These are phyloP conservation scores for Jacaranda mimosifolia DNA, from an alignment of 257 asterid genomes.

Conservation along the genomic window DNA sequence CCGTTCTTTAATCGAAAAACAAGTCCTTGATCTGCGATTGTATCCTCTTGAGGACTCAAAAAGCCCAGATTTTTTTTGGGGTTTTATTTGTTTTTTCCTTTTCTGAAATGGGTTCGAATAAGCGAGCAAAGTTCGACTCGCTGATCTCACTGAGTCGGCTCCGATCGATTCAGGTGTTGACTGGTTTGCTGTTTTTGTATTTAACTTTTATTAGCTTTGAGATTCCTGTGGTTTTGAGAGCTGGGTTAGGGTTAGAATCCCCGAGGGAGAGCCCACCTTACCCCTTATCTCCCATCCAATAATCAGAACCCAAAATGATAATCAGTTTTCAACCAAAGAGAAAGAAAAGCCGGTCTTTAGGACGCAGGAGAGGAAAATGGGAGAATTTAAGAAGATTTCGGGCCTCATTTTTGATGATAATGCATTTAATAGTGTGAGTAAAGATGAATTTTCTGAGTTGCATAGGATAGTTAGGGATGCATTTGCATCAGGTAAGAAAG, in stretches of 20 bases:
- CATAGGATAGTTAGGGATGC: constrained; percentile 79
- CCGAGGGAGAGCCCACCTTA: constrained; percentile 48
- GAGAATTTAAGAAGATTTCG: constrained; percentile 64
- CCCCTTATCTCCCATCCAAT: constrained; percentile 49
- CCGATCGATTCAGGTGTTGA: constrained; percentile 80
- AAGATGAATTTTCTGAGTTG: constrained; percentile 74
- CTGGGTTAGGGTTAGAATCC: constrained; percentile 70
- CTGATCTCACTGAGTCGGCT: constrained; percentile 76
- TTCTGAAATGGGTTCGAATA: constrained; percentile 54
- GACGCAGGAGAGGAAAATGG: constrained; percentile 48
- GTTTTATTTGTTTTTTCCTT: constrained; percentile 22
- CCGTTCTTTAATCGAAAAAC: constrained; percentile 9
- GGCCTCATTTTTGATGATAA: constrained; percentile 68
- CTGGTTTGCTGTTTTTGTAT: constrained; percentile 76
- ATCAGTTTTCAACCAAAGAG: constrained; percentile 48
- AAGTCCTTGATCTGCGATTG: constrained; percentile 38
- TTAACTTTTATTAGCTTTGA: constrained; percentile 69
- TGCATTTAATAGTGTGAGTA: constrained; percentile 59
- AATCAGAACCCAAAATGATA: constrained; percentile 42
- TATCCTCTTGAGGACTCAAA: constrained; percentile 7
- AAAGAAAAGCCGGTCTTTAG: constrained; percentile 42
- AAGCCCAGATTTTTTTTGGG: constrained; percentile 16
- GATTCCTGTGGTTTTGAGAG: constrained; percentile 81
- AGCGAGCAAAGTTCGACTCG: constrained; percentile 75
- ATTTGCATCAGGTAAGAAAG: constrained; percentile 69